These are phyloP conservation scores for Dendryphion nanum DNA, from an alignment of 2,329 filamentous ascomycete species.

Conservation along the genomic window DNA sequence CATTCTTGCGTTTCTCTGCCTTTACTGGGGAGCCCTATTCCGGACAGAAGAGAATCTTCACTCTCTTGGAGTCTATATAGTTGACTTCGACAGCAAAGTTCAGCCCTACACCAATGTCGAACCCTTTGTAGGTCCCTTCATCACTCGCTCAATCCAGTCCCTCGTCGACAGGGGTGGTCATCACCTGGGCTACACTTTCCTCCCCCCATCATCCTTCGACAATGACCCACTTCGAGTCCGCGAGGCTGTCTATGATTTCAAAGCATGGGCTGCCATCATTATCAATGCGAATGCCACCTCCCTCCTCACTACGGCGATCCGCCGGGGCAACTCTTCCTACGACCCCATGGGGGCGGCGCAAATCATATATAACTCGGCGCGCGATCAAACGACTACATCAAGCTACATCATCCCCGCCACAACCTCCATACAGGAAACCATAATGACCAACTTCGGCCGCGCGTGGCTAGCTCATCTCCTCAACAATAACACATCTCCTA, in stretches of 20 bases:
- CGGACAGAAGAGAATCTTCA: slow-evolving; percentile 16
- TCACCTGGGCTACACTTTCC: slow-evolving; percentile 50
- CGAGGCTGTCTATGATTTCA: slow-evolving; percentile 57
- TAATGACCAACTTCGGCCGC: slow-evolving; percentile 49
- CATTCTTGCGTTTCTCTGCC: slow-evolving; percentile 23
- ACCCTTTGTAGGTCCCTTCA: slow-evolving; percentile 56
- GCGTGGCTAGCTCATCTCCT: slow-evolving; percentile 40
- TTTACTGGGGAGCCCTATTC: slow-evolving; percentile 32
- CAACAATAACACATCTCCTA: slow-evolving; percentile 18
- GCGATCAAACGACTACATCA: slow-evolving; percentile 55
- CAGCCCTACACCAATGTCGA: slow-evolving; percentile 48
- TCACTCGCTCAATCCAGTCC: slow-evolving; percentile 46
- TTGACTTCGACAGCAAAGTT: slow-evolving; percentile 60
- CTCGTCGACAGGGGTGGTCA: slow-evolving; percentile 39
- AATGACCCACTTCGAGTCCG: slow-evolving; percentile 58
- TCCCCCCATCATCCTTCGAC: slow-evolving; percentile 50
- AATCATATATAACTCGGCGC: slow-evolving; percentile 55
- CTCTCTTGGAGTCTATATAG: slow-evolving; percentile 55
- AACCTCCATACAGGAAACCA: slow-evolving; percentile 47
- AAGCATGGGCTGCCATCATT: slow-evolving; percentile 60
- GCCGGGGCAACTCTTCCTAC: slow-evolving; percentile 57
- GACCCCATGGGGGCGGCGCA: slow-evolving; percentile 60
- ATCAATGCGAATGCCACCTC: slow-evolving; percentile 62
- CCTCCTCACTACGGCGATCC: slow-evolving; percentile 54
- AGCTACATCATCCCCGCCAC: slow-evolving; percentile 56